phyloP scores from a whole-genome alignment of 495 filamentous ascomycete species.

The Aspergillus coremiiformis region DNA sequence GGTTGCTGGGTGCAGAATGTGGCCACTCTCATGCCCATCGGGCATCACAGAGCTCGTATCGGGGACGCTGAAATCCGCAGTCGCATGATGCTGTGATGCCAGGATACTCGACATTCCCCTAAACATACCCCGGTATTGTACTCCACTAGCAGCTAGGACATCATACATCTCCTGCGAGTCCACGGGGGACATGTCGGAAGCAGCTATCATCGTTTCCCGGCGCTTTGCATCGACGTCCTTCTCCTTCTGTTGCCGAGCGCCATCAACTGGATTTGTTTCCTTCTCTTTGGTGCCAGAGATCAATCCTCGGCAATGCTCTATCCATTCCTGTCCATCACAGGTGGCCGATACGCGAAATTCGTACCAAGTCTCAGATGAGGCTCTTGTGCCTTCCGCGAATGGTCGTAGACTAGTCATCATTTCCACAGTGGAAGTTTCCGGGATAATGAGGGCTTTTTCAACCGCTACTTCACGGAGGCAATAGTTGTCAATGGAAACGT shows the following conservation, averaged over 20 bases:
- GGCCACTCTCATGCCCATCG: not conserved
- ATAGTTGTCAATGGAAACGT: constrained; percentile 17
- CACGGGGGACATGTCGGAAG: constrained; percentile 8
- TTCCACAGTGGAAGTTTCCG: constrained; percentile 27
- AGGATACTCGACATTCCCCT: not conserved
- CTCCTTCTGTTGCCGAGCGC: constrained; percentile 7
- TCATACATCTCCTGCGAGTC: constrained; percentile 1
- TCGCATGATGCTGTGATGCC: not conserved
- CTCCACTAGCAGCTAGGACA: not conserved
- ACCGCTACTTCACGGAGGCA: constrained; percentile 32
- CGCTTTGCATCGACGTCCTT: not conserved
- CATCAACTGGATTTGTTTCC: constrained; percentile 24
- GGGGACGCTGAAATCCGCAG: not conserved
- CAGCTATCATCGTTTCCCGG: constrained; percentile 1
- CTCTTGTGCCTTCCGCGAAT: constrained; percentile 14
- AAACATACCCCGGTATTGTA: not conserved
- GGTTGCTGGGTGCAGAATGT: not conserved
- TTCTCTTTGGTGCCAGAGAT: constrained; percentile 23
- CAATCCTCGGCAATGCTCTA: constrained; percentile 36
- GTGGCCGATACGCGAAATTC: constrained; percentile 37
- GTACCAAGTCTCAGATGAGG: constrained; percentile 31
- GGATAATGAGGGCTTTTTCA: constrained; percentile 34
- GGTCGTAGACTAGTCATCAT: constrained; percentile 20
- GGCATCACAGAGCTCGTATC: not conserved
- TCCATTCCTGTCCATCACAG: constrained; percentile 28